Conservation (phyloP, 129 eudicot genomes). For the Artemisia tridentata region DNA sequence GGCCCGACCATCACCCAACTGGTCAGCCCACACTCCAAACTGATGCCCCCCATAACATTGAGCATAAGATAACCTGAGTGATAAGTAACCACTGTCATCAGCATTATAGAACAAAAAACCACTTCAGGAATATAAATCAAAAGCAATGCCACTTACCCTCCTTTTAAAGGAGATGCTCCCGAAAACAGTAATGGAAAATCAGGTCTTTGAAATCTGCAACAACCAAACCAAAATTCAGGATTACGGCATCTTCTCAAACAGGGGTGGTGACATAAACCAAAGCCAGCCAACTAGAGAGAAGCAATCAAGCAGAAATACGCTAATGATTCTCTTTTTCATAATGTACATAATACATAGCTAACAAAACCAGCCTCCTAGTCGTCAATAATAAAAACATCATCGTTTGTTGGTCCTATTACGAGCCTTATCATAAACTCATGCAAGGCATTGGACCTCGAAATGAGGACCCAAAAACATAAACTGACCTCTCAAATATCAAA, state of each 20-base stretch:
- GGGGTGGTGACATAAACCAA: background rate
- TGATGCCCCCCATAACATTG: constrained; percentile 98
- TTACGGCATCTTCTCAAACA: background rate
- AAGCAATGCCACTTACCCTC: constrained; percentile 54
- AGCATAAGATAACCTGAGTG: constrained; percentile 63
- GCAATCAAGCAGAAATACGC: too few species aligned
- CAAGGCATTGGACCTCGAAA: too few species aligned
- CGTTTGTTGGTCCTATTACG: too few species aligned
- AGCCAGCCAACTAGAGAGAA: too few species aligned
- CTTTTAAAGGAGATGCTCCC: constrained; percentile 67
- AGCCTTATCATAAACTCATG: too few species aligned
- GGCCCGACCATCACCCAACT: constrained; percentile 95
- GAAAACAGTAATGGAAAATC: constrained; percentile 70
- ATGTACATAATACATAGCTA: too few species aligned
- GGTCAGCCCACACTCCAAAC: constrained; percentile 96
- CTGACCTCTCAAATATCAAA: constrained; percentile 1
- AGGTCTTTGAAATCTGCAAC: constrained; percentile 70
- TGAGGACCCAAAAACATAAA: too few species aligned
- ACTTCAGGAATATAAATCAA: background rate
- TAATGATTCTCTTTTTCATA: too few species aligned
- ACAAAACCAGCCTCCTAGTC: too few species aligned
- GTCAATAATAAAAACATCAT: too few species aligned
- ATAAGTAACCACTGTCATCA: constrained; percentile 1
- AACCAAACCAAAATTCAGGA: constrained; percentile 12
- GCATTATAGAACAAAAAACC: background rate